Percentiles rank a stretch among this genome's conserved stretches.
phyloP scores from a whole-genome alignment of 768 basidiomycete species.

The Hortiboletus campestris region DNA sequence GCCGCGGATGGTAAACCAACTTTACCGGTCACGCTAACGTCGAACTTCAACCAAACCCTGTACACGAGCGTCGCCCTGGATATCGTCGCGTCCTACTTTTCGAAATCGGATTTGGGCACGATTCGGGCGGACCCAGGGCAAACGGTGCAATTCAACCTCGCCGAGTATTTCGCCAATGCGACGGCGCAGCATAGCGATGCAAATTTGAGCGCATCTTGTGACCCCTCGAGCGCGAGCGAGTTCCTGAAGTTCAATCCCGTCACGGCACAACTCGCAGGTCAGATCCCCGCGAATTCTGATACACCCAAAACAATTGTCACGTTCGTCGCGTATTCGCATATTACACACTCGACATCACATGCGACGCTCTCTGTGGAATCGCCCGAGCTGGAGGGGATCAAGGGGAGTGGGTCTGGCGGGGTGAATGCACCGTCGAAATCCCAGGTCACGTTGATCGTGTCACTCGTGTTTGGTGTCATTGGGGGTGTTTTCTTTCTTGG shows the following conservation, averaged over 20 bases:
- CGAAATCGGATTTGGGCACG: conserved; percentile 51
- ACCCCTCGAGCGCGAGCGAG: conserved; percentile 45
- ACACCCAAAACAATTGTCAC: conserved; percentile 46
- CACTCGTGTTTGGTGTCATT: conserved; percentile 59
- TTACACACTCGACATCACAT: conserved; percentile 72
- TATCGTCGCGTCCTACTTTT: conserved; percentile 74
- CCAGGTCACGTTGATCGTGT: conserved; percentile 55
- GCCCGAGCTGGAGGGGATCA: conserved; percentile 39
- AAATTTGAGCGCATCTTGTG: conserved; percentile 53
- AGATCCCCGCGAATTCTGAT: conserved; percentile 47
- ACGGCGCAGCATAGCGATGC: conserved; percentile 41
- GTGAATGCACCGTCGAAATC: conserved; percentile 44
- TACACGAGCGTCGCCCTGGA: conserved; percentile 62
- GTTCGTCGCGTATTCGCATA: conserved; percentile 65
- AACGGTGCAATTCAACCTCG: conserved; percentile 51
- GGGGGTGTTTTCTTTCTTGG: conserved; percentile 58
- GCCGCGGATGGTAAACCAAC: conserved; percentile 33
- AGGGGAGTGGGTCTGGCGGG: conserved; percentile 30
- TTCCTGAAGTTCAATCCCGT: conserved; percentile 55
- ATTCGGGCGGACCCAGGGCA: conserved; percentile 52
- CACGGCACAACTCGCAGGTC: conserved; percentile 51
- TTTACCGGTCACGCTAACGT: conserved; percentile 61
- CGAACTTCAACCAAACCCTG: conserved; percentile 67
- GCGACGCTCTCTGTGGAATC: conserved; percentile 52
- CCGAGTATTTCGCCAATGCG: conserved; percentile 52